phyloP scores from a whole-genome alignment of 202 grass and related monocot species.

The Setaria viridis region DNA sequence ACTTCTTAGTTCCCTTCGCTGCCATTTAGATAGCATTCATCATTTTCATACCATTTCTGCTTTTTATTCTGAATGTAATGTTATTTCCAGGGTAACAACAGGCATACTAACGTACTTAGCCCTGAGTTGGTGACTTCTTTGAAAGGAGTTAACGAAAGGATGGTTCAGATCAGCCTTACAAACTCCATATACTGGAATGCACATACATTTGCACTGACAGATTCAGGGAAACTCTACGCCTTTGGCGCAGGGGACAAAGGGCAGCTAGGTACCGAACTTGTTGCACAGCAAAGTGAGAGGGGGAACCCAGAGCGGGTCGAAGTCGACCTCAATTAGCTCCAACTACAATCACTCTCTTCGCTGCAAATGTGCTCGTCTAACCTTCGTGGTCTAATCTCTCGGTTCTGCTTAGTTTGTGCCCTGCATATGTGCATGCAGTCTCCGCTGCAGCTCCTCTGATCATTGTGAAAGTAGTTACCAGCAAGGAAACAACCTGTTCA shows the following conservation, averaged over 20 bases:
- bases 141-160: slow-evolving; percentile 76
- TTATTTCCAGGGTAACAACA: slow-evolving; percentile 76
- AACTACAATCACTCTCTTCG: background rate
- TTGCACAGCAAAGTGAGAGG: slow-evolving; percentile 75
- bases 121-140: slow-evolving; percentile 86
- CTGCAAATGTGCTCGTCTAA: slow-evolving; percentile 29
- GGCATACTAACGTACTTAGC: slow-evolving; percentile 70
- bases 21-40: background rate
- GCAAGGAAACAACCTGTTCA: slow-evolving; percentile 15
- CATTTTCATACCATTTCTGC: background rate
- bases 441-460: slow-evolving; percentile 17
- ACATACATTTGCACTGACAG: slow-evolving; percentile 92
- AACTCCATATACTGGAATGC: slow-evolving; percentile 96
- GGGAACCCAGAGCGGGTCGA: slow-evolving; percentile 68
- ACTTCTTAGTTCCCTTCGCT: background rate
- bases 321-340: slow-evolving; percentile 66
- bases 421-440: background rate
- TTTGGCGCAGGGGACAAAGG: slow-evolving; percentile 87
- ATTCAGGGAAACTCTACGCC: slow-evolving; percentile 77
- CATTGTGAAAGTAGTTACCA: slow-evolving; percentile 34
- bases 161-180: slow-evolving; percentile 92
- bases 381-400: slow-evolving; percentile 4
- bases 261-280: slow-evolving; percentile 82
- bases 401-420: slow-evolving; percentile 5
- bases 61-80: slow-evolving; percentile 33